A percentile compares a stretch with the other conserved stretches of the same genome.
Evolutionary conservation across 2,329 filamentous ascomycete species (phyloP).

Genomic region (Talaromyces sp.): DNA sequence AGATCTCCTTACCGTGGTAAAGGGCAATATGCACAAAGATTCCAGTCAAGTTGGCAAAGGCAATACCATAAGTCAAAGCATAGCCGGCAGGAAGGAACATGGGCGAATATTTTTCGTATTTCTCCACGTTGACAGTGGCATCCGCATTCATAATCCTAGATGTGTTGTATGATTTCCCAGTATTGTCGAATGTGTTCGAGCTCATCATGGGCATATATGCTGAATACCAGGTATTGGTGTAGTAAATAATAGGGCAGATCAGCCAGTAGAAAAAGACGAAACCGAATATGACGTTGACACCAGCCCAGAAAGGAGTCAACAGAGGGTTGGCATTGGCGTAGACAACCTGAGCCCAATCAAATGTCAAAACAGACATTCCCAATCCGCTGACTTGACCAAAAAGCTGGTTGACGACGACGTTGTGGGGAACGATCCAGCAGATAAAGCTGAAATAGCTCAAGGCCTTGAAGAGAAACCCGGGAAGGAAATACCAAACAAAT

Average conservation of each 20-base stretch:
- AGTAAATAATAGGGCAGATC: conserved; percentile 44
- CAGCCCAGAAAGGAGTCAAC: conserved; percentile 58
- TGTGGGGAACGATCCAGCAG: conserved; percentile 68
- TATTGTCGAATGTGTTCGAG: conserved; percentile 63
- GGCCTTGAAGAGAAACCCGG: conserved; percentile 66
- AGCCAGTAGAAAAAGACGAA: conserved; percentile 46
- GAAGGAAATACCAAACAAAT: conserved; percentile 42
- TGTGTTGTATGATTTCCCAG: conserved; percentile 58
- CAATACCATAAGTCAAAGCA: conserved; percentile 55
- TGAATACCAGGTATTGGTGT: conserved; percentile 56
- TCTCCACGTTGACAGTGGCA: conserved; percentile 56
- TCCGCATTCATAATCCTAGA: conserved; percentile 57
- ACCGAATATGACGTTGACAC: conserved; percentile 43
- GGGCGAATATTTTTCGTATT: conserved; percentile 64
- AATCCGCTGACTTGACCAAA: conserved; percentile 68
- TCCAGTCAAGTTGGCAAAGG: conserved; percentile 64
- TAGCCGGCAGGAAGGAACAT: conserved; percentile 63
- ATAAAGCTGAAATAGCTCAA: conserved; percentile 68
- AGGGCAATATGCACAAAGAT: conserved; percentile 43
- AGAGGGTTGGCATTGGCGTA: conserved; percentile 66
- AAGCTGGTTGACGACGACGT: conserved; percentile 66
- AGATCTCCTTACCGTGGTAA: conserved; percentile 38
- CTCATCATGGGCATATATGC: conserved; percentile 62
- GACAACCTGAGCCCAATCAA: conserved; percentile 68
- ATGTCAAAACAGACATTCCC: conserved; percentile 66